Percentiles rank a stretch among this genome's conserved stretches.
phyloP scores from a whole-genome alignment of 768 basidiomycete genomes.

The Amanita subjunquillea region DNA sequence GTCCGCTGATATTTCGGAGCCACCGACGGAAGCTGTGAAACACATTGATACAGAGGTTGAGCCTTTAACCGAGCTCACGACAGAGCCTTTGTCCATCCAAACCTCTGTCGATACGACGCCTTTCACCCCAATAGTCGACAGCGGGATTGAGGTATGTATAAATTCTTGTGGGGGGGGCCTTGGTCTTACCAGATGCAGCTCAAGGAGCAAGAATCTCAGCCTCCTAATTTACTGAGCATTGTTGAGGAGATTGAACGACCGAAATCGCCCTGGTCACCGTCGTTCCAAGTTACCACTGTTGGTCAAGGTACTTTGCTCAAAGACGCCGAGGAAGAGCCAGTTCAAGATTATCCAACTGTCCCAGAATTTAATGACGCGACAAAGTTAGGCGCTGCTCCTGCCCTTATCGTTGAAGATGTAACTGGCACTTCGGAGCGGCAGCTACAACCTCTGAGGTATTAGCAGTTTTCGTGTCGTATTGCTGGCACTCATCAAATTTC shows the following conservation, averaged over 20 bases:
- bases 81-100: not conserved
- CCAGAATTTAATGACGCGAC: not conserved
- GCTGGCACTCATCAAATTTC: not conserved
- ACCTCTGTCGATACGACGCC: not conserved
- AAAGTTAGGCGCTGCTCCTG: not conserved
- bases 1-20: not conserved
- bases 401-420: not conserved
- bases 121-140: constrained; percentile 4
- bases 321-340: constrained; percentile 8
- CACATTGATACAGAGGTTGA: not conserved
- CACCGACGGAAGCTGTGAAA: not conserved
- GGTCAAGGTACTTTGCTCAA: constrained; percentile 18
- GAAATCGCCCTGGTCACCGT: constrained; percentile 42
- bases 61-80: not conserved
- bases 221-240: constrained; percentile 1
- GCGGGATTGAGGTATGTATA: constrained; percentile 4
- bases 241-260: constrained; percentile 26
- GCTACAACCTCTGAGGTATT: constrained; percentile 1
- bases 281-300: constrained; percentile 39
- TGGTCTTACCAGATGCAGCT: not conserved
- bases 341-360: not conserved
- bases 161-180: not conserved
- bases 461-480: not conserved
- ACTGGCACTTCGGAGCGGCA: not conserved
- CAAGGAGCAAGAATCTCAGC: not conserved